phyloP scores from a whole-genome alignment of 2,329 filamentous ascomycete species.

The Pyricularia grisea region DNA sequence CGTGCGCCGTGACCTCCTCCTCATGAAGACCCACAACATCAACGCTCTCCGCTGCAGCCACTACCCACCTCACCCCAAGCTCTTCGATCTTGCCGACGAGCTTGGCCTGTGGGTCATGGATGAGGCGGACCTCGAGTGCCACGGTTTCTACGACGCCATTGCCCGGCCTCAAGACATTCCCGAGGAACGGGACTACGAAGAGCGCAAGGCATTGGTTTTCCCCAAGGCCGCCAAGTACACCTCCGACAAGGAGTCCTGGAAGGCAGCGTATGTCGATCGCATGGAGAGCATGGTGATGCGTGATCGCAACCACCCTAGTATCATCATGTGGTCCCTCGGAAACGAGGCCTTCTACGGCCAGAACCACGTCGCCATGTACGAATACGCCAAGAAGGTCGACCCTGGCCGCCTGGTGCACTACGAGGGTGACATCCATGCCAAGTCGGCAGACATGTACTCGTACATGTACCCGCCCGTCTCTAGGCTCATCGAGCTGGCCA shows the following conservation, averaged over 20 bases:
- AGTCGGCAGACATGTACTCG: conserved; percentile 55
- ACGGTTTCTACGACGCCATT: conserved; percentile 41
- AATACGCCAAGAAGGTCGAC: conserved; percentile 49
- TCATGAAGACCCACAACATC: conserved; percentile 64
- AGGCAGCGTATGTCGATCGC: conserved; percentile 57
- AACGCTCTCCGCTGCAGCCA: conserved; percentile 63
- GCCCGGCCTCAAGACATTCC: conserved; percentile 41
- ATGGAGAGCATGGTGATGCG: conserved; percentile 54
- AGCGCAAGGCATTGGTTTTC: conserved; percentile 49
- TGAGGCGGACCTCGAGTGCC: conserved; percentile 42
- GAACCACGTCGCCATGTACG: conserved; percentile 60
- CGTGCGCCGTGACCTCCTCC: conserved; percentile 49
- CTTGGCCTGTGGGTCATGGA: conserved; percentile 54
- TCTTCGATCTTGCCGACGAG: conserved; percentile 54
- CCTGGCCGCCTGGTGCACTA: conserved; percentile 54
- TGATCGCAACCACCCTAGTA: conserved; percentile 61
- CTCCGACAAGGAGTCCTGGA: conserved; percentile 52
- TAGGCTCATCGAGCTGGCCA: conserved; percentile 34
- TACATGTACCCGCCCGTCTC: conserved; percentile 56
- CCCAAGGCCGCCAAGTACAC: conserved; percentile 46
- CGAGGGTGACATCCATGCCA: conserved; percentile 51
- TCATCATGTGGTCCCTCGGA: conserved; percentile 65
- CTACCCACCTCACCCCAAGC: conserved; percentile 50
- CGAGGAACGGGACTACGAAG: conserved; percentile 47
- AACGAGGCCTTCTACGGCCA: conserved; percentile 65